phyloP scores from a whole-genome alignment of 2,329 filamentous ascomycete species.

The Monosporascus sp. region DNA sequence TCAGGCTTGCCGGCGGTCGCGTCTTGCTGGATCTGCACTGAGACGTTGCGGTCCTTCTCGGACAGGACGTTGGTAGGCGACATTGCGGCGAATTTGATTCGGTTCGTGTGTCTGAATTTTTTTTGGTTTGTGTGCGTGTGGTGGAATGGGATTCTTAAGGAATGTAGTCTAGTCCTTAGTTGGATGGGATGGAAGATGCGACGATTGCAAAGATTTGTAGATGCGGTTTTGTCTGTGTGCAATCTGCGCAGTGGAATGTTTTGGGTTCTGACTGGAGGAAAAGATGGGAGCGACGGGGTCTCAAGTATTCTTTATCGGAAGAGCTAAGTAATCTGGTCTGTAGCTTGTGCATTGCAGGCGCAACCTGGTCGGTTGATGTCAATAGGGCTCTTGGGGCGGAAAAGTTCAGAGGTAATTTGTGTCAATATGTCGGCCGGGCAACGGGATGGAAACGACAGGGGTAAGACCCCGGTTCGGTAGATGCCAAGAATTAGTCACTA shows the following conservation, averaged over 20 bases:
- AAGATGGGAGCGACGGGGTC: background rate
- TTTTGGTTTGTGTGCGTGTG: background rate
- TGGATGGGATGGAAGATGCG: background rate
- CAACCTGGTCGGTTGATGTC: background rate
- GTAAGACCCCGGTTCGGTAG: background rate
- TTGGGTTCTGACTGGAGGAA: too few relatives aligned
- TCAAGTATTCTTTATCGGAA: background rate
- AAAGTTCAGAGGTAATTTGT: constrained; percentile 1
- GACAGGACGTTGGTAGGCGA: constrained; percentile 53
- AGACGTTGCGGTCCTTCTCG: constrained; percentile 60
- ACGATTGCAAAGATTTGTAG: background rate
- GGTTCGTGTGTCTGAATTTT: background rate
- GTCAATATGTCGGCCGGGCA: constrained; percentile 14
- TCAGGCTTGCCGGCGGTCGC: constrained; percentile 34
- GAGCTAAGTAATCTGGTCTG: background rate
- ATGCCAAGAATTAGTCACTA: background rate
- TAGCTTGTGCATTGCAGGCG: background rate
- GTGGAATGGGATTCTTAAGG: background rate
- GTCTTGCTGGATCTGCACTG: constrained; percentile 31
- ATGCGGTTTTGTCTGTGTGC: background rate
- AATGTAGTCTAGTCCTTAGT: background rate
- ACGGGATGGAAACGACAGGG: constrained; percentile 7
- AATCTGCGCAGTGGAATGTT: too few relatives aligned
- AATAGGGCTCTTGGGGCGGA: background rate
- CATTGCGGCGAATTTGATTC: constrained; percentile 34